These are phyloP conservation scores for Chlorella vulgaris DNA, from an alignment of 139 green algal species.

Conservation along the genomic window DNA sequence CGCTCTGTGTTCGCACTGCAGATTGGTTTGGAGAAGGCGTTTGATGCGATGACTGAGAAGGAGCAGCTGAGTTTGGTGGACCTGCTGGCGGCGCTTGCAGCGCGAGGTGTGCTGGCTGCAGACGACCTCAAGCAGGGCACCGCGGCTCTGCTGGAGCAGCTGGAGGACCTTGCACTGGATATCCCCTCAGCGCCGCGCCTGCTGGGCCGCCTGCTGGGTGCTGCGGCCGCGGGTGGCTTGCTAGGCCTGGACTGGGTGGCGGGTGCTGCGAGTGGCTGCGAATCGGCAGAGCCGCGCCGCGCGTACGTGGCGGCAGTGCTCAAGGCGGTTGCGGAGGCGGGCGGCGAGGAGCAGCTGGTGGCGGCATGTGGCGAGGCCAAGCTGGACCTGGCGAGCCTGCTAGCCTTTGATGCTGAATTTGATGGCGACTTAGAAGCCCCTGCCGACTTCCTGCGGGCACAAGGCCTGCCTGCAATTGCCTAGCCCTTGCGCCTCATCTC, in stretches of 20 bases:
- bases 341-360: slow-evolving; percentile 46
- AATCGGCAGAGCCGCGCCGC: slow-evolving; percentile 65
- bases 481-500: slow-evolving; percentile 5
- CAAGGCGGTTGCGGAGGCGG: slow-evolving; percentile 34
- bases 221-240: slow-evolving; percentile 38
- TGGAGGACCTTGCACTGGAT: slow-evolving; percentile 83
- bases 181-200: slow-evolving; percentile 71
- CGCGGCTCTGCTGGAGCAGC: slow-evolving; percentile 41
- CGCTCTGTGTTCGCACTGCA: too few species aligned
- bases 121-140: slow-evolving; percentile 64
- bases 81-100: slow-evolving; percentile 67
- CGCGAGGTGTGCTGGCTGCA: slow-evolving; percentile 46
- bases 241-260: slow-evolving; percentile 42
- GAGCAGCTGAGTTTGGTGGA: slow-evolving; percentile 62
- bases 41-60: slow-evolving; percentile 65
- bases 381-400: slow-evolving; percentile 51
- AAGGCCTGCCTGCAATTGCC: slow-evolving; percentile 50
- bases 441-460: slow-evolving; percentile 55
- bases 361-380: slow-evolving; percentile 34
- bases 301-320: slow-evolving; percentile 60
- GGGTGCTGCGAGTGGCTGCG: slow-evolving; percentile 42
- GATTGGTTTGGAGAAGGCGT: slow-evolving; percentile 60
- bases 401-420: slow-evolving; percentile 71
- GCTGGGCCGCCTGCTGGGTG: slow-evolving; percentile 70
- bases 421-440: slow-evolving; percentile 60